phyloP scores from a whole-genome alignment of 352 stramenopile species.

The Pythium monospermum region DNA sequence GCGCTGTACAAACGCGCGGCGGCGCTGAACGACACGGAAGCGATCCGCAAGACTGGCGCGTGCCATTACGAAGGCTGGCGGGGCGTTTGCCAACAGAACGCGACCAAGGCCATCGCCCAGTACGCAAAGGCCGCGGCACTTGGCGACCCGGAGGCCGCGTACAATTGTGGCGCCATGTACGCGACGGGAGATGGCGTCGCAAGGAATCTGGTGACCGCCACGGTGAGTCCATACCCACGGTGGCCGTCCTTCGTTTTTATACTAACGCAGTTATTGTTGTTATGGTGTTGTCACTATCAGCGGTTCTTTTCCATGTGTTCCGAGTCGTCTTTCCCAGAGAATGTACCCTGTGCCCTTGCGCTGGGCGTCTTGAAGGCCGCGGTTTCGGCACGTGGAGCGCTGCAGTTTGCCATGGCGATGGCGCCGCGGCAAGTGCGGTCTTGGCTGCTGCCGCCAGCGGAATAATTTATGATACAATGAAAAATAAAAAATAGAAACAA shows the following conservation, averaged over 20 bases:
- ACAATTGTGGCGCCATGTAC: constrained; percentile 59
- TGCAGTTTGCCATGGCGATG: not conserved
- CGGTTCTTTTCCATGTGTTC: constrained; percentile 47
- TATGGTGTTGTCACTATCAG: constrained; percentile 8
- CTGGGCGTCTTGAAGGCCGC: constrained; percentile 28
- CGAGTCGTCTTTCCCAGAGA: constrained; percentile 46
- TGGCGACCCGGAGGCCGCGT: constrained; percentile 56
- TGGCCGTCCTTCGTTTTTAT: too few relatives aligned
- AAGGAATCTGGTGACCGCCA: constrained; percentile 33
- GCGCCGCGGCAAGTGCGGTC: constrained; percentile 7
- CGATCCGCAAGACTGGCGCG: constrained; percentile 53
- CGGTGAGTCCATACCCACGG: too few relatives aligned
- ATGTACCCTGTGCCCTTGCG: constrained; percentile 48
- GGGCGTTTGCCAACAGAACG: constrained; percentile 48
- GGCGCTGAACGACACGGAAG: constrained; percentile 64
- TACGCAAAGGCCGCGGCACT: constrained; percentile 49
- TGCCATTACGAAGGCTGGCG: constrained; percentile 65
- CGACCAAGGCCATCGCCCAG: constrained; percentile 40
- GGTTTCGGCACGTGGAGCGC: not conserved
- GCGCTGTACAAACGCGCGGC: constrained; percentile 47
- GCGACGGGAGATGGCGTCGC: constrained; percentile 40
- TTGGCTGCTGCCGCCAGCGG: constrained; percentile 6
- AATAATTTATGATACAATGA: constrained; percentile 27
- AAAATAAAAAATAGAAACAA: not conserved
- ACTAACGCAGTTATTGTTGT: not conserved